phyloP scores from a whole-genome alignment of 2,329 filamentous ascomycete genomes.

The Arthrocladium fulminans region DNA sequence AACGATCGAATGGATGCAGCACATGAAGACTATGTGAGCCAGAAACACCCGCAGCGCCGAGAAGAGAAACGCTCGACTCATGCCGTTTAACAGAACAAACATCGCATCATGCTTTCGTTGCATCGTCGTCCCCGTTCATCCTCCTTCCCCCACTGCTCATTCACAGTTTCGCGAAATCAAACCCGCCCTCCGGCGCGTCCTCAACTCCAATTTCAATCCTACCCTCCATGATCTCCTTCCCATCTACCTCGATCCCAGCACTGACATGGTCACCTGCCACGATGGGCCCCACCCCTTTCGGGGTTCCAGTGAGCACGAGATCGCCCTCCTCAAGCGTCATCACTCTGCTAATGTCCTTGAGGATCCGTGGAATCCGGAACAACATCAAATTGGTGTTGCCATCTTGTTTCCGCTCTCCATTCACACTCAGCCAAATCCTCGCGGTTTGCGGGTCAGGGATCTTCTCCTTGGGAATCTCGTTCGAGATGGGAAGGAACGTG shows the following conservation, averaged over 20 bases:
- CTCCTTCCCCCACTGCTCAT: no score
- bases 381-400: constrained; percentile 94
- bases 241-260: constrained; percentile 69
- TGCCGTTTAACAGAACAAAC: no score
- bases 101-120: no score
- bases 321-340: constrained; percentile 92
- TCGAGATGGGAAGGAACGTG: constrained; percentile 83
- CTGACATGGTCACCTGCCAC: constrained; percentile 78
- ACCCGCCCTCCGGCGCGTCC: constrained; percentile 57
- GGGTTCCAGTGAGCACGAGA: constrained; percentile 91
- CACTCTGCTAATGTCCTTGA: constrained; percentile 87
- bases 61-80: no score
- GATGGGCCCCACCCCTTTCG: constrained; percentile 86
- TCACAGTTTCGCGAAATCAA: constrained; percentile 67
- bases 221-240: constrained; percentile 76
- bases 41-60: no score
- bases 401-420: constrained; percentile 65
- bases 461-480: constrained; percentile 66
- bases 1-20: no score
- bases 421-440: constrained; percentile 77
- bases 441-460: constrained; percentile 83
- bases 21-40: no score
- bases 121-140: no score
- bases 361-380: constrained; percentile 75
- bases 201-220: constrained; percentile 74